Conservation (phyloP, 805 yeast species). For the Pichia thaimueangensis region DNA sequence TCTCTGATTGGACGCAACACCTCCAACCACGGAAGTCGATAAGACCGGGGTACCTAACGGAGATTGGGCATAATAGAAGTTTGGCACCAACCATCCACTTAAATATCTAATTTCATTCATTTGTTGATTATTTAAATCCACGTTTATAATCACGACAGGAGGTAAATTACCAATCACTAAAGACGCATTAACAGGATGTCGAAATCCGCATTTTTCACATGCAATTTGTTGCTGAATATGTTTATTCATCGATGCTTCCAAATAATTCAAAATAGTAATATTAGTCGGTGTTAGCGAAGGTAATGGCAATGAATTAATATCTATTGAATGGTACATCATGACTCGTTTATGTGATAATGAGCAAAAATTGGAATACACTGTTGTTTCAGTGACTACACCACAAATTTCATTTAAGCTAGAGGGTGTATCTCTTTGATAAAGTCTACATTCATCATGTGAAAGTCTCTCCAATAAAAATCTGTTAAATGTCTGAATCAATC, state of each 20-base stretch:
- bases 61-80: slow-evolving; percentile 39
- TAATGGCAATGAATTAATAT: slow-evolving; percentile 32
- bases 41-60: slow-evolving; percentile 24
- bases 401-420: slow-evolving; percentile 26
- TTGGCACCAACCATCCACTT: slow-evolving; percentile 56
- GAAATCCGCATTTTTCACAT: slow-evolving; percentile 46
- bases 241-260: slow-evolving; percentile 57
- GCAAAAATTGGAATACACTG: slow-evolving; percentile 36
- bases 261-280: slow-evolving; percentile 45
- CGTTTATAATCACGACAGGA: slow-evolving; percentile 55
- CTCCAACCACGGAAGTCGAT: slow-evolving; percentile 22
- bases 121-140: slow-evolving; percentile 50
- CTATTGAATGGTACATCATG: slow-evolving; percentile 36
- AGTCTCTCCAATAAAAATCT: slow-evolving; percentile 51
- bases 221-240: slow-evolving; percentile 41
- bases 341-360: slow-evolving; percentile 30
- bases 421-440: slow-evolving; percentile 20
- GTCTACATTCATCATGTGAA: slow-evolving; percentile 40
- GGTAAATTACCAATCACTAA: slow-evolving; percentile 52
- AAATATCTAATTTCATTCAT: slow-evolving; percentile 43
- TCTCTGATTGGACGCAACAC: slow-evolving; percentile 14
- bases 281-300: slow-evolving; percentile 28
- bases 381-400: slow-evolving; percentile 40
- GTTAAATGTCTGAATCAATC: slow-evolving; percentile 47
- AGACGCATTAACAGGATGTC: slow-evolving; percentile 49